Evolutionary conservation across 306 rosid species (phyloP).

Genomic region (Echinosophora koreensis): DNA sequence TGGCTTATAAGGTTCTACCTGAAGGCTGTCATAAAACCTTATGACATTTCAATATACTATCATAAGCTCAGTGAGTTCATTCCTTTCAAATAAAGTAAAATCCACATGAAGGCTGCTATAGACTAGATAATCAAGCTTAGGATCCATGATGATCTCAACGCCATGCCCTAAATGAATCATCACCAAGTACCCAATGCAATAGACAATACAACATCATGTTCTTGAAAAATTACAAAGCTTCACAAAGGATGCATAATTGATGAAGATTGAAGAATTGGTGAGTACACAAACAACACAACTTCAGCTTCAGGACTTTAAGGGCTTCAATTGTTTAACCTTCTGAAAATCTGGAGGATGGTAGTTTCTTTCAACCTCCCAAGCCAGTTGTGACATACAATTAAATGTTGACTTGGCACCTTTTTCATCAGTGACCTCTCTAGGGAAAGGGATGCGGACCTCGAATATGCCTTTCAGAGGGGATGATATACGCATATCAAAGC

Average conservation of each 20-base stretch:
- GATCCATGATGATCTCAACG: slow-evolving; percentile 12
- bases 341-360: slow-evolving; percentile 66
- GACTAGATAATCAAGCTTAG: slow-evolving; percentile 21
- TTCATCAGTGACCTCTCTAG: slow-evolving; percentile 83
- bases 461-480: slow-evolving; percentile 68
- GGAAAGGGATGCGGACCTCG: slow-evolving; percentile 88
- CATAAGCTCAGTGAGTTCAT: not conserved
- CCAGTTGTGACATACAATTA: slow-evolving; percentile 89
- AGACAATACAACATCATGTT: slow-evolving; percentile 33
- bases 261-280: slow-evolving; percentile 5
- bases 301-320: slow-evolving; percentile 51
- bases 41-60: not conserved
- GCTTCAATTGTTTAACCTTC: slow-evolving; percentile 79
- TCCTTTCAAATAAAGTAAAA: not conserved
- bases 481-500: slow-evolving; percentile 79
- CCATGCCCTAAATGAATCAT: slow-evolving; percentile 35
- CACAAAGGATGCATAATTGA: slow-evolving; percentile 30
- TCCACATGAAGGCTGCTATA: not conserved
- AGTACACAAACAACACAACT: slow-evolving; percentile 6
- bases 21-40: no score
- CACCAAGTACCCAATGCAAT: not conserved
- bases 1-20: no score
- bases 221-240: slow-evolving; percentile 42
- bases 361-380: slow-evolving; percentile 97
- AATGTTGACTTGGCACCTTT: slow-evolving; percentile 89